Percentiles rank a stretch among this genome's conserved stretches.
Conservation (phyloP, 1,284 basidiomycete species). For the Cryptococcus deneoformans region DNA sequence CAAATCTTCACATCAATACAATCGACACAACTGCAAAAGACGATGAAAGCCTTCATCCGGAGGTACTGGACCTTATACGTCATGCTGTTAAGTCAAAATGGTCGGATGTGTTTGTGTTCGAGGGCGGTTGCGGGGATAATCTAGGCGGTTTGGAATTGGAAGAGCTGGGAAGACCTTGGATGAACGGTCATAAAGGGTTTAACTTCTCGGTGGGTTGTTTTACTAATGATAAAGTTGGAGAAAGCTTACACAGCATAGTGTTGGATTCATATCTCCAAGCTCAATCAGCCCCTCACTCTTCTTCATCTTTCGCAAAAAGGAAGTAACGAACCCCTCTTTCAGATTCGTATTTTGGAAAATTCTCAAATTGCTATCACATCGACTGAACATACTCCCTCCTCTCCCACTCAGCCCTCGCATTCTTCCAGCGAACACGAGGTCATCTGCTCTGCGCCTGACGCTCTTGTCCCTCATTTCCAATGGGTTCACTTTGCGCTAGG, state of each 20-base stretch:
- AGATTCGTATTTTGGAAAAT: conserved; percentile 45
- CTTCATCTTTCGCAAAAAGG: conserved; percentile 37
- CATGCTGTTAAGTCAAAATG: conserved; percentile 38
- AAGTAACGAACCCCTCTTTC: conserved; percentile 32
- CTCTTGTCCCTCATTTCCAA: conserved; percentile 44
- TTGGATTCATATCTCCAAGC: conserved; percentile 44
- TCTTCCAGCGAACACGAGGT: conserved; percentile 24
- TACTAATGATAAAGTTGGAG: neutral
- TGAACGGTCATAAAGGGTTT: conserved; percentile 38
- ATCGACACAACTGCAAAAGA: conserved; percentile 7
- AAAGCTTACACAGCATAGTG: conserved; percentile 12
- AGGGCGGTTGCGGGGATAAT: conserved; percentile 19
- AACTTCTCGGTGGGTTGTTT: conserved; percentile 39
- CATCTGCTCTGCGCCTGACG: conserved; percentile 41
- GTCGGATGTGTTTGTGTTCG: conserved; percentile 42
- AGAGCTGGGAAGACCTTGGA: conserved; percentile 40
- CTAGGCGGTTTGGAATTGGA: conserved; percentile 35
- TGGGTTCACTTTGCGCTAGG: conserved; percentile 48
- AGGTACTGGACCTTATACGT: conserved; percentile 41
- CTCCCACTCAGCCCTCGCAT: conserved; percentile 8
- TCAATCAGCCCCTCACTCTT: conserved; percentile 41
- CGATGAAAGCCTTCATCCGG: conserved; percentile 34
- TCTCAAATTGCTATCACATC: conserved; percentile 45
- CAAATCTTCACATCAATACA: conserved; percentile 14
- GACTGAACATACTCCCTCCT: conserved; percentile 9